These are phyloP conservation scores for Vachellia collinsii DNA, from an alignment of 306 rosid species.

Conservation along the genomic window DNA sequence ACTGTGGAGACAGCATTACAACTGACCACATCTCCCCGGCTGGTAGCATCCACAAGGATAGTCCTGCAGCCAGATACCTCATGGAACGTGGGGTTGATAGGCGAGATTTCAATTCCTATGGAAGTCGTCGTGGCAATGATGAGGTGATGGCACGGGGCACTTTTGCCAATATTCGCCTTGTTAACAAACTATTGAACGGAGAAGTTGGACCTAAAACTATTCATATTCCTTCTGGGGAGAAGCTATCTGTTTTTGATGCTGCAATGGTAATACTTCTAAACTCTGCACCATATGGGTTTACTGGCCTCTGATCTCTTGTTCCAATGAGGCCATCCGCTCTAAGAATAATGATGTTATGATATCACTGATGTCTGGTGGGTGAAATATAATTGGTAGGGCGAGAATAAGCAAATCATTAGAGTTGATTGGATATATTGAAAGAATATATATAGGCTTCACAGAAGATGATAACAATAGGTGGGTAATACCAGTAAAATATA, in stretches of 20 bases:
- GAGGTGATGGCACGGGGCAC: conserved; percentile 96
- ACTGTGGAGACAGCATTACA: conserved; percentile 96
- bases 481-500: not conserved
- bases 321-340: not conserved
- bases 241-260: conserved; percentile 85
- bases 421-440: not conserved
- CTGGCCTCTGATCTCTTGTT: conserved; percentile 23
- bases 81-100: conserved; percentile 85
- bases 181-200: conserved; percentile 86
- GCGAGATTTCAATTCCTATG: conserved; percentile 95
- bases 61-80: conserved; percentile 94
- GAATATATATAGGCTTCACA: not conserved
- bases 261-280: conserved; percentile 62
- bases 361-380: not conserved
- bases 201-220: conserved; percentile 96
- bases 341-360: not conserved
- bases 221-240: conserved; percentile 86
- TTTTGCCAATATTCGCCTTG: conserved; percentile 91
- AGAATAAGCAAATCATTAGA: conserved; percentile 2
- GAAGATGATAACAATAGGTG: not conserved
- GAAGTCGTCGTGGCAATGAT: conserved; percentile 97
- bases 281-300: conserved; percentile 22
- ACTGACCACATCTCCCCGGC: conserved; percentile 99
- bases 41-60: conserved; percentile 97
- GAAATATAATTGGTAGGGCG: not conserved